Percentiles rank a stretch among this genome's conserved stretches.
These are phyloP conservation scores for Sphaerulina vaccinii DNA, from an alignment of 2,329 filamentous ascomycete genomes.

Conservation along the genomic window DNA sequence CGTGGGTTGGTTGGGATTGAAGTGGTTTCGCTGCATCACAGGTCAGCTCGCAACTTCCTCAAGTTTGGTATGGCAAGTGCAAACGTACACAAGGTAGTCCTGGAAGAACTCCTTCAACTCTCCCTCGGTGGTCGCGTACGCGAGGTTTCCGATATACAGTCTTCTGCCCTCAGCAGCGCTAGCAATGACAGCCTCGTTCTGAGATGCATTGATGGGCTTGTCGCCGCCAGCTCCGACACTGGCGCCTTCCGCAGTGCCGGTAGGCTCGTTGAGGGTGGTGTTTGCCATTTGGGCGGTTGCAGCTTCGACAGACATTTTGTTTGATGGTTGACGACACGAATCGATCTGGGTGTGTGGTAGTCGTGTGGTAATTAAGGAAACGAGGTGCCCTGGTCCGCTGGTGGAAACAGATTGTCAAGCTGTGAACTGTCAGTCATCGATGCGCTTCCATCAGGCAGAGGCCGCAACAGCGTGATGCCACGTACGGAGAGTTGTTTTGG, in stretches of 20 bases:
- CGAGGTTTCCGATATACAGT: slow-evolving; percentile 99
- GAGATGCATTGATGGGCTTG: slow-evolving; percentile 69
- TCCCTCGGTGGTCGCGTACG: slow-evolving; percentile 99
- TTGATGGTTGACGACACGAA: slow-evolving; percentile 58
- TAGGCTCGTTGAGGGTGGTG: slow-evolving; percentile 60
- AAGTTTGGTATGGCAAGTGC: slow-evolving; percentile 11
- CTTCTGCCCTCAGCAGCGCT: slow-evolving; percentile 98
- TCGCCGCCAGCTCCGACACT: slow-evolving; percentile 47
- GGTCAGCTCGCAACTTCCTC: slow-evolving; percentile 23
- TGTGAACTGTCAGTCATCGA: slow-evolving; percentile 27
- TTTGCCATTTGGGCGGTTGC: slow-evolving; percentile 69
- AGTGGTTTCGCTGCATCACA: slow-evolving; percentile 76
- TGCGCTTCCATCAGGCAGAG: slow-evolving; percentile 3
- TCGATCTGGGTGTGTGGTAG: slow-evolving; percentile 22
- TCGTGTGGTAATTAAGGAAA: slow-evolving; percentile 44
- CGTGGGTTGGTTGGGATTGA: slow-evolving; percentile 99
- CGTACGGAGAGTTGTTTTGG: slow-evolving; percentile 47
- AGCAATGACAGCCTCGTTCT: slow-evolving; percentile 89
- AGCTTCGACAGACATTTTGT: slow-evolving; percentile 89
- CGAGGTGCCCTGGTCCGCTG: slow-evolving; percentile 35
- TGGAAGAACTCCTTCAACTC: slow-evolving; percentile 99
- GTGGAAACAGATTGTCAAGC: slow-evolving; percentile 52
- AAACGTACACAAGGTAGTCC: slow-evolving; percentile 95
- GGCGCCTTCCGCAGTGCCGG: slow-evolving; percentile 58
- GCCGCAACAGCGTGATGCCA: slow-evolving; percentile 10